Evolutionary conservation across 2,329 filamentous ascomycete genomes (phyloP).

Genomic region (Fusarium odoratissimum): DNA sequence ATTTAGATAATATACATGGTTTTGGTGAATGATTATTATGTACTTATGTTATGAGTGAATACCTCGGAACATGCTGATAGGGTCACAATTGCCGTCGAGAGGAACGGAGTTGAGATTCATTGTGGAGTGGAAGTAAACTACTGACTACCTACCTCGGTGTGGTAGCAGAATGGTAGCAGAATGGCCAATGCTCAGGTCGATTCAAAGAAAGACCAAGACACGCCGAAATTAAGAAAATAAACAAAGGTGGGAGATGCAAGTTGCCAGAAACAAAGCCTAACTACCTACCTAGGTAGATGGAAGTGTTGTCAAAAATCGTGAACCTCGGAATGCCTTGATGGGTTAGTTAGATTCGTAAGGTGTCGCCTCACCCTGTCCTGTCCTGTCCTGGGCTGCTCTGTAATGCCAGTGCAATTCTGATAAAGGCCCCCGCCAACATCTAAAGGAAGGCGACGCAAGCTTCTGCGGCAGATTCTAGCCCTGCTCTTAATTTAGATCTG

Average conservation of each 20-base stretch:
- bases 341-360: slow-evolving; percentile 19
- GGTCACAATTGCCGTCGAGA: background rate
- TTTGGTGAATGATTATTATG: background rate
- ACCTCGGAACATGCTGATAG: background rate
- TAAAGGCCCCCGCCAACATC: background rate
- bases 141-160: background rate
- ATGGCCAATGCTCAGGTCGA: background rate
- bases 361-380: background rate
- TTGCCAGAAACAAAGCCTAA: background rate
- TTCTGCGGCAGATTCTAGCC: slow-evolving; percentile 11
- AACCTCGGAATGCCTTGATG: slow-evolving; percentile 19
- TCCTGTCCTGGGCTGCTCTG: background rate
- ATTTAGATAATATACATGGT: background rate
- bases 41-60: background rate
- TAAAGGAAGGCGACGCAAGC: background rate
- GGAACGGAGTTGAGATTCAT: background rate
- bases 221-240: background rate
- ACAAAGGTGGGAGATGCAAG: background rate
- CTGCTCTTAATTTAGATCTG: slow-evolving; percentile 21
- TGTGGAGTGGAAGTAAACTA: background rate
- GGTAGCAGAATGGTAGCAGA: background rate
- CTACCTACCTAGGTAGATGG: background rate
- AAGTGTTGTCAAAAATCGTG: background rate
- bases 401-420: slow-evolving; percentile 2
- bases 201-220: background rate